Base-by-base conservation (phyloP, 2,329 filamentous ascomycete species). In the Bimuria novae-zelandiae region DNA sequence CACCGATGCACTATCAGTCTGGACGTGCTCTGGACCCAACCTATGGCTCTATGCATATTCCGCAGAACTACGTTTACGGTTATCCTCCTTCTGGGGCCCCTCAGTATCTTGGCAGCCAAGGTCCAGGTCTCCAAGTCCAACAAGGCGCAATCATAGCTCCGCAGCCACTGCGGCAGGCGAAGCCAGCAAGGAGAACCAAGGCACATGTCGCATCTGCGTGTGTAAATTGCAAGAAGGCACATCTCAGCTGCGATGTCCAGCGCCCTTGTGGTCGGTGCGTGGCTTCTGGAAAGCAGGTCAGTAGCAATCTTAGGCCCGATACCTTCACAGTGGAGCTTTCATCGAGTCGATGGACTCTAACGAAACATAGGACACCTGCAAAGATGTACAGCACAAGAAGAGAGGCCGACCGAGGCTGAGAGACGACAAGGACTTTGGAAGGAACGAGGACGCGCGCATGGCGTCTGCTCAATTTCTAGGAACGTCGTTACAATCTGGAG, bases 381-480 rank as follows among this genome's bases (percentile, higher is more conserved):
- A 90, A 63, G 90, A 94, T 73, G 89, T 94, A 29, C 88, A 91
- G 67, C 90, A 94, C 74, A 94, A 93, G 74, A 94, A 93, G 72
- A 80, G 90, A 63, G 90, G 90, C 36, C 82, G 90, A 43, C 90
- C 90, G 54, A 82, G 90, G 59, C 77, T 94, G 61, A 84, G 89
- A 63, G 89, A 93, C 67, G 70, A 73, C 46, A 69, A 72, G 53
- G 65, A 74, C 16, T 70, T 72, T 40, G 60, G 61, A 32, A 67
- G 64, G 56, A 58, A 55, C 39, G 65, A 69, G 30, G 69, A 70
- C 56, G 63, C 54, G 52, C 65, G 66, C 51, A 59, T 66, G 19
- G 54, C 57, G 29, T 55, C 65, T 41, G 63, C 62, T 23, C 67
- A 68, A 43, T 50, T 63, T 27, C 35, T 70, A 32, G 67, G 65